These are phyloP conservation scores for Cladorrhinum sp. DNA, from an alignment of 2,329 filamentous ascomycete species.

Conservation along the genomic window DNA sequence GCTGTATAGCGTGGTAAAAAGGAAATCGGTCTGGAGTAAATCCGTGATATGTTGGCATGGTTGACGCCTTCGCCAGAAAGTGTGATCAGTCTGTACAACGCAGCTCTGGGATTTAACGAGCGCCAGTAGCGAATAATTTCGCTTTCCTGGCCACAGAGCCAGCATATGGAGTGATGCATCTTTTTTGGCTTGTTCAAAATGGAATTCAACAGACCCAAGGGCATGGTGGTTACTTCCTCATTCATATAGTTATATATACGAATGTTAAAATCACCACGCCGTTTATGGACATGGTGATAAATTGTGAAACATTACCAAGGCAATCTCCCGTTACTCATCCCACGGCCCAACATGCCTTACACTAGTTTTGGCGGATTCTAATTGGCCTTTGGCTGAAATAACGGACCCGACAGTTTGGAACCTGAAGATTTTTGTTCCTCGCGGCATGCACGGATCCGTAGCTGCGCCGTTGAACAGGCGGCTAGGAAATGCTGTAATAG, in stretches of 20 bases:
- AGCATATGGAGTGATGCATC: slow-evolving; percentile 9
- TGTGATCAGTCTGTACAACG: slow-evolving; percentile 12
- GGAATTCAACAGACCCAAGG: too few relatives aligned
- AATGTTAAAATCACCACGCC: neutral
- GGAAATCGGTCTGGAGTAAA: neutral
- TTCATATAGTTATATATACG: too few relatives aligned
- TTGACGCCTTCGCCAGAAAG: neutral
- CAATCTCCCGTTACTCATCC: too few relatives aligned
- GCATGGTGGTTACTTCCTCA: too few relatives aligned
- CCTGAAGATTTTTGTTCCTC: neutral
- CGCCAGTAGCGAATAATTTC: slow-evolving; percentile 4
- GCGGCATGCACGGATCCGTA: neutral
- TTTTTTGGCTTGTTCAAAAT: too few relatives aligned
- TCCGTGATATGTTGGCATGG: neutral
- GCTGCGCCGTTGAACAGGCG: neutral
- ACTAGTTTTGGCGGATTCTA: neutral
- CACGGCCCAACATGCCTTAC: too few relatives aligned
- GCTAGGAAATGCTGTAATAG: neutral
- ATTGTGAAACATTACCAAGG: too few relatives aligned
- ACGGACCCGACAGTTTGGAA: neutral
- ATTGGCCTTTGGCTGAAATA: neutral
- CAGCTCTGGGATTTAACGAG: neutral
- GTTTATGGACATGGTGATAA: neutral
- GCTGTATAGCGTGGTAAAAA: neutral
- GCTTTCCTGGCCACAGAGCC: slow-evolving; percentile 18